These are phyloP conservation scores for Termitomyces sp. DNA, from an alignment of 768 basidiomycete species.

Conservation along the genomic window DNA sequence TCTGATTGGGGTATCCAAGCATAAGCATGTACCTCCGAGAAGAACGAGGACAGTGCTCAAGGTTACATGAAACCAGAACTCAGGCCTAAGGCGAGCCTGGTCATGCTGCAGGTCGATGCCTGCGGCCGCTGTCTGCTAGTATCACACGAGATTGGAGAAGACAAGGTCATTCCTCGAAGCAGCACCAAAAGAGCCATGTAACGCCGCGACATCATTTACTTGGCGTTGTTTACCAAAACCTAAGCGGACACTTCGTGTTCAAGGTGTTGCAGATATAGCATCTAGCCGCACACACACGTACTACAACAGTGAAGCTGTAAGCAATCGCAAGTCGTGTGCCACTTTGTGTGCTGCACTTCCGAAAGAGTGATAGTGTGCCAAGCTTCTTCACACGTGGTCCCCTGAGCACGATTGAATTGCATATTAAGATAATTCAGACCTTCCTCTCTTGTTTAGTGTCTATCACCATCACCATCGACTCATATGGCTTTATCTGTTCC, in stretches of 20 bases:
- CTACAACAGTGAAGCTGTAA: no score
- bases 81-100: conserved; percentile 42
- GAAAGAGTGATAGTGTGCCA: background rate
- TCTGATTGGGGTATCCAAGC: no score
- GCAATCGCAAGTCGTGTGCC: no score
- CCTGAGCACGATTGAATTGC: background rate
- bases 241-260: background rate
- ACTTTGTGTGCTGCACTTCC: background rate
- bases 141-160: conserved; percentile 9
- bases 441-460: background rate
- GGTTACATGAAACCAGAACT: conserved; percentile 73
- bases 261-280: no score
- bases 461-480: background rate
- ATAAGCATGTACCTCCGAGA: conserved; percentile 85
- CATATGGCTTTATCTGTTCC: background rate
- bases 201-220: conserved; percentile 9
- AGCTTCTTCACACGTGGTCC: background rate
- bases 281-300: no score
- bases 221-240: conserved; percentile 13
- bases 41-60: conserved; percentile 72
- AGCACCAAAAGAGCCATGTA: conserved; percentile 10
- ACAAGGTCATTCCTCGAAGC: background rate
- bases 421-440: background rate
- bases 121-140: background rate
- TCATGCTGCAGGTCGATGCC: conserved; percentile 19